Evolutionary conservation across 139 green algal genomes (phyloP).

Genomic region (Haematococcus lacustris): DNA sequence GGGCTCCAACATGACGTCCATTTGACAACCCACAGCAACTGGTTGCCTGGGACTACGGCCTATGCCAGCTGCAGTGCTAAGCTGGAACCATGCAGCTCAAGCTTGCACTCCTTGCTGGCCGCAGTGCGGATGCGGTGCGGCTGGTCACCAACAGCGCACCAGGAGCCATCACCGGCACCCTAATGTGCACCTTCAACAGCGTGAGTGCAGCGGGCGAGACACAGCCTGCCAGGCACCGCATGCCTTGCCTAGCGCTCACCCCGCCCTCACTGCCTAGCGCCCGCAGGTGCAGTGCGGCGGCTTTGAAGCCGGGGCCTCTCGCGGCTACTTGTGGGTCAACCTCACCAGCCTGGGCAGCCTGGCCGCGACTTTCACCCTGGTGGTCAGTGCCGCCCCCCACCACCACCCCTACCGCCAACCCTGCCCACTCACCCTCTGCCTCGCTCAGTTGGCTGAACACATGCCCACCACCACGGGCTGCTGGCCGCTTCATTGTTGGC

Average conservation of each 20-base stretch:
- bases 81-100: too few relatives aligned
- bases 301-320: constrained; percentile 55
- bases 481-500: not conserved
- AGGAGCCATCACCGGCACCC: constrained; percentile 38
- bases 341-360: constrained; percentile 58
- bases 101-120: too few relatives aligned
- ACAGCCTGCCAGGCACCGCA: too few relatives aligned
- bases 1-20: too few relatives aligned
- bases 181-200: constrained; percentile 4
- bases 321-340: constrained; percentile 53
- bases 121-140: constrained; percentile 52
- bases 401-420: not conserved
- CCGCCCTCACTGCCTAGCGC: too few relatives aligned
- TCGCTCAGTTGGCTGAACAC: not conserved
- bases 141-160: constrained; percentile 55
- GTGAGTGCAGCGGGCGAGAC: too few relatives aligned
- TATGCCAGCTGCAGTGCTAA: too few relatives aligned
- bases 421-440: not conserved
- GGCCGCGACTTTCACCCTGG: constrained; percentile 45
- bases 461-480: constrained; percentile 1
- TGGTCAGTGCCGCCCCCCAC: constrained; percentile 4
- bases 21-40: too few relatives aligned
- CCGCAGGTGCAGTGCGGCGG: constrained; percentile 43
- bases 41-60: too few relatives aligned
- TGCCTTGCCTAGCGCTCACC: too few relatives aligned